Evolutionary conservation across 2,329 filamentous ascomycete genomes (phyloP), one percentile per base, ranked within the genome.

Genomic region (Pseudocercospora musae): DNA sequence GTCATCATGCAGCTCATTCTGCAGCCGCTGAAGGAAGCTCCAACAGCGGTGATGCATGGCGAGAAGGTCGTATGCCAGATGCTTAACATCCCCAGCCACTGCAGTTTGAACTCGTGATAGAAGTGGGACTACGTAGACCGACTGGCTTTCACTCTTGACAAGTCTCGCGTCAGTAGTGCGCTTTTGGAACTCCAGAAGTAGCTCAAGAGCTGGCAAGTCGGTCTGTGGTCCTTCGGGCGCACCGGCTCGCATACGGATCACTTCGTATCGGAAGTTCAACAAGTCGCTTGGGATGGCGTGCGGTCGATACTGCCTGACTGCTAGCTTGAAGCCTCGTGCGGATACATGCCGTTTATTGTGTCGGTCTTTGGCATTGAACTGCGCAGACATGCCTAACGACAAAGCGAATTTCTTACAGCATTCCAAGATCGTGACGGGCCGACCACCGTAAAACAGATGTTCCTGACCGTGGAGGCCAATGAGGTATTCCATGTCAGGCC

Each of bases 401-500:
- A 58, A 42, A 3, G n/a, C 13, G 7, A 46, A 44, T 15, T 50
- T 48, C 23, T 23, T 58, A 42, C 8, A 25, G 27, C 40, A 58
- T 23, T 58, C 56, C 23, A 31, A 20, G n/a, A 29, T n/a, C 11
- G 40, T 50, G 9, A 25, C 27, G 13, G 56, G 56, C 9, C 56
- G 40, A 11, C 56, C 56, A 33, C 56, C 56, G 21, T 58, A 58
- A 20, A 58, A 58, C 4, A 58, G 18, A 50, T 58, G 29, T 21
- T 58, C 42, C 7, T 40, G 13, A 20, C 56, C 56, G 6, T 58
- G 56, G 23, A 58, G 25, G n/a, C 20, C 18, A 13, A 58, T 50
- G n/a, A 58, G 40, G 23, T 58, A 58, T 25, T 58, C 56, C 40
- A 58, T 48, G 21, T 58, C 56, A 18, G 21, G 20, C 56, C 56